Percentiles rank a stretch among this genome's conserved stretches.
Conservation (phyloP, 306 rosid species). For the Inga leiocalycina region DNA sequence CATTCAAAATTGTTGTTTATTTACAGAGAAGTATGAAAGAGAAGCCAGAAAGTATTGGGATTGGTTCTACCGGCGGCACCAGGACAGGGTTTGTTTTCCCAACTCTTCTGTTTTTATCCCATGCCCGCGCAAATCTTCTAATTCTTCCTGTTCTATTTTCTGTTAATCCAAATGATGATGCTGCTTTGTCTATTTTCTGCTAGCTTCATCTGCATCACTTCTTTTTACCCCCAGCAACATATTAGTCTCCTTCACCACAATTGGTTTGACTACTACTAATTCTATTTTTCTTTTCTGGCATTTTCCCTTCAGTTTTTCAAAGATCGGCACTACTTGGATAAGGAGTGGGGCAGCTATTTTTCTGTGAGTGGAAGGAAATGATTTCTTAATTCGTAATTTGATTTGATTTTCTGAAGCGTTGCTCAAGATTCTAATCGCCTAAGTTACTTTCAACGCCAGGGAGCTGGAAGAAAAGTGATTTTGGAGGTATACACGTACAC, state of each 20-base stretch:
- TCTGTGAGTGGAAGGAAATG: conserved; percentile 56
- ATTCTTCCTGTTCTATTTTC: neutral
- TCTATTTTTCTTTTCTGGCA: conserved; percentile 4
- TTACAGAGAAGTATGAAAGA: conserved; percentile 81
- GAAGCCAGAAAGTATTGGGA: conserved; percentile 97
- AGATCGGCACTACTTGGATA: conserved; percentile 90
- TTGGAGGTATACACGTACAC: conserved; percentile 64
- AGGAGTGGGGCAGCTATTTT: conserved; percentile 93
- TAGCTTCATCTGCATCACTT: conserved; percentile 14
- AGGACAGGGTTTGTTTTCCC: conserved; percentile 63
- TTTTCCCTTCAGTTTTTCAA: conserved; percentile 72
- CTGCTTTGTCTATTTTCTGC: conserved; percentile 7
- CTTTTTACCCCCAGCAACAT: too few relatives aligned
- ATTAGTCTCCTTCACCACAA: conserved; percentile 6
- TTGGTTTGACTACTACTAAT: conserved; percentile 26
- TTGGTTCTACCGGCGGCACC: conserved; percentile 86
- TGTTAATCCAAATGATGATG: conserved; percentile 19
- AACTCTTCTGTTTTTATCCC: neutral
- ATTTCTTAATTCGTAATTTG: conserved; percentile 16
- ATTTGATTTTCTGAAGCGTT: neutral
- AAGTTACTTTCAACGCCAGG: conserved; percentile 50
- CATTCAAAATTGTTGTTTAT: neutral
- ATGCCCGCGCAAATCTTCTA: neutral
- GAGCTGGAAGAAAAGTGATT: conserved; percentile 62
- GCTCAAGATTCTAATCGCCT: neutral